phyloP scores from a whole-genome alignment of 495 filamentous ascomycete species.

The Neurospora tetrasperma region DNA sequence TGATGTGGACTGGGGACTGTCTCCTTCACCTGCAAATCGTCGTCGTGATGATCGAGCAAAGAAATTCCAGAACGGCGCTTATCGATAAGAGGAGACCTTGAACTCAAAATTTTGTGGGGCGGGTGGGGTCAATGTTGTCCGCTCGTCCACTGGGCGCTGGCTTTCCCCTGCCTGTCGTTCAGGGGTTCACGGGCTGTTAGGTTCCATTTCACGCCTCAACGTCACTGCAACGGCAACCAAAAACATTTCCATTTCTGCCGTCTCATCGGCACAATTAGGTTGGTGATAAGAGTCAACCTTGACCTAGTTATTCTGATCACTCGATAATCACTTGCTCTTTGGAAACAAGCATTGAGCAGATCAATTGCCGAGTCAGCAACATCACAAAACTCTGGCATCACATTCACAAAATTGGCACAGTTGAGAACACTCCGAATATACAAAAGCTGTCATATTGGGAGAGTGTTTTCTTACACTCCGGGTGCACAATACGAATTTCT shows the following conservation, averaged over 20 bases:
- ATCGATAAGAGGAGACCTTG: conserved; percentile 9
- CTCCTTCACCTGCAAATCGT: not conserved
- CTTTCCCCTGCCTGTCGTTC: not conserved
- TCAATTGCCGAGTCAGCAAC: too few species aligned
- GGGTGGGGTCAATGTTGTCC: not conserved
- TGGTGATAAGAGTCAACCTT: not conserved
- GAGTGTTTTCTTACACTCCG: too few species aligned
- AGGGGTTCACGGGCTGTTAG: not conserved
- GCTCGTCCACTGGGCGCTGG: not conserved
- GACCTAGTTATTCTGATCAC: not conserved
- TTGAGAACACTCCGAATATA: too few species aligned
- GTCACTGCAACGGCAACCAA: not conserved
- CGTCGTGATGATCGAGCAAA: conserved; percentile 1
- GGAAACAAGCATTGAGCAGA: too few species aligned
- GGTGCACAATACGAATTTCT: too few species aligned
- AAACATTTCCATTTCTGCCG: not conserved
- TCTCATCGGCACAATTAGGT: not conserved
- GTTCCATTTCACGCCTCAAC: not conserved
- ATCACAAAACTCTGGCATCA: too few species aligned
- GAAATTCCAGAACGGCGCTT: conserved; percentile 11
- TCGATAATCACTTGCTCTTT: too few species aligned
- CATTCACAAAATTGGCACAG: too few species aligned
- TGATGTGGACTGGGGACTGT: conserved; percentile 1
- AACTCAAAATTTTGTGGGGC: not conserved
- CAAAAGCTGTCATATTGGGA: too few species aligned